Percentiles rank a stretch among this genome's conserved stretches.
Evolutionary conservation across 345 rosid genomes (phyloP).

Genomic region (Anastatica hierochuntica): DNA sequence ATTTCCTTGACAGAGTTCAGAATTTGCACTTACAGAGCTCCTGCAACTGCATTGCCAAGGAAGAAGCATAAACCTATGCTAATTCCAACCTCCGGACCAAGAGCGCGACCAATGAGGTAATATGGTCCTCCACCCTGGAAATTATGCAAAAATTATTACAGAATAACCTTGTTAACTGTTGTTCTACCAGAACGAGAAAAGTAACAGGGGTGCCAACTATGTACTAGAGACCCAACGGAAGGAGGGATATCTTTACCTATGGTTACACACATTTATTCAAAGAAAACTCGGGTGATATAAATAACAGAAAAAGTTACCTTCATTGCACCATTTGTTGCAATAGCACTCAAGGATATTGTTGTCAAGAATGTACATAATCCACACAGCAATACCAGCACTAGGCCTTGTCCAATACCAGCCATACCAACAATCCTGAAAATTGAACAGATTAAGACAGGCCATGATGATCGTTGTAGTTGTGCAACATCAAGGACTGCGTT

Average conservation of each 20-base stretch:
- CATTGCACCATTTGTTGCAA: conserved; percentile 99
- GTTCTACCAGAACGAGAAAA: conserved; percentile 1
- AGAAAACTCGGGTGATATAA: neutral
- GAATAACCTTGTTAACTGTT: neutral
- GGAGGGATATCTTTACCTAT: conserved; percentile 3
- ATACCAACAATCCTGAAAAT: conserved; percentile 95
- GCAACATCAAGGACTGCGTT: conserved; percentile 10
- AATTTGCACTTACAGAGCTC: conserved; percentile 81
- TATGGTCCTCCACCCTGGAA: conserved; percentile 88
- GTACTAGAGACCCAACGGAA: conserved; percentile 6
- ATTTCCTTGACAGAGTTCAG: conserved; percentile 16
- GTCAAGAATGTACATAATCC: conserved; percentile 93
- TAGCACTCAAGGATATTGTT: conserved; percentile 88
- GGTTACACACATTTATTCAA: neutral
- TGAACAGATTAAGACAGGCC: conserved; percentile 22
- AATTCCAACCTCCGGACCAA: conserved; percentile 99
- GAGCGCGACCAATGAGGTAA: conserved; percentile 99
- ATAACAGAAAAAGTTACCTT: conserved; percentile 45
- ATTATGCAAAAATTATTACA: conserved; percentile 1
- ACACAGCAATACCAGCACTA: conserved; percentile 77
- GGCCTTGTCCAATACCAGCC: conserved; percentile 84
- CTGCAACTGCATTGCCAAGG: conserved; percentile 99
- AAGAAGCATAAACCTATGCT: conserved; percentile 99
- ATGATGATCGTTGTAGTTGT: conserved; percentile 8
- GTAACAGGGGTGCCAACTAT: neutral